Evolutionary conservation across 106 monocot genomes (phyloP).

Genomic region (Allium fistulosum): DNA sequence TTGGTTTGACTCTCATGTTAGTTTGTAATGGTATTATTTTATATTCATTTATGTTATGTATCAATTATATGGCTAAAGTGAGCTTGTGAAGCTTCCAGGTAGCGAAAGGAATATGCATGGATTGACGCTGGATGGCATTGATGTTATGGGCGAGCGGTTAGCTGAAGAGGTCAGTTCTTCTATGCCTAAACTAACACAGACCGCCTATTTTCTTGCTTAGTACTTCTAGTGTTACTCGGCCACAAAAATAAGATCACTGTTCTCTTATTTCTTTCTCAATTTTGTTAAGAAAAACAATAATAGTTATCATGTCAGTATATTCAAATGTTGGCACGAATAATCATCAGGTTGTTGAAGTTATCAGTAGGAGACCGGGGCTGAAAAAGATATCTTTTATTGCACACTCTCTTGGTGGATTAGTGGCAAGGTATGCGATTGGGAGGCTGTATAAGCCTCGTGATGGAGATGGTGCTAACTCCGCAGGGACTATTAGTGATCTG

Average conservation of each 20-base stretch:
- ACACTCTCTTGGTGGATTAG: slow-evolving; percentile 92
- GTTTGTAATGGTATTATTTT: no score
- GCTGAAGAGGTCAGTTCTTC: slow-evolving; percentile 67
- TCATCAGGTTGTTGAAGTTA: slow-evolving; percentile 53
- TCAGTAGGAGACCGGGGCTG: slow-evolving; percentile 40
- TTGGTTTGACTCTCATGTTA: no score
- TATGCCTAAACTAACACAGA: background rate
- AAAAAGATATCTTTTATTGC: slow-evolving; percentile 86
- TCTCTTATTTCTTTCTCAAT: background rate
- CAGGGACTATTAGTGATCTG: slow-evolving; percentile 65
- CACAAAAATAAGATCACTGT: background rate
- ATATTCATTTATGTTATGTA: no score
- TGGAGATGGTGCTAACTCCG: slow-evolving; percentile 7
- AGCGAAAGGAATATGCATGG: slow-evolving; percentile 66
- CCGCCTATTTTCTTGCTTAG: background rate
- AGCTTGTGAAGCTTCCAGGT: slow-evolving; percentile 30
- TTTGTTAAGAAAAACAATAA: background rate
- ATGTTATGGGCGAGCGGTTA: slow-evolving; percentile 92
- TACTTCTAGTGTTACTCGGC: background rate
- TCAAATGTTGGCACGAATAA: background rate
- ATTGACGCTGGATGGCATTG: slow-evolving; percentile 91
- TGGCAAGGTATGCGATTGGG: slow-evolving; percentile 93
- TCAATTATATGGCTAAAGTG: no score
- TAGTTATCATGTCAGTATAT: background rate
- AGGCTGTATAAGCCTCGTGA: slow-evolving; percentile 38